Conservation (phyloP, 1,139 yeast genomes). For the Chernovozyma aurita region DNA sequence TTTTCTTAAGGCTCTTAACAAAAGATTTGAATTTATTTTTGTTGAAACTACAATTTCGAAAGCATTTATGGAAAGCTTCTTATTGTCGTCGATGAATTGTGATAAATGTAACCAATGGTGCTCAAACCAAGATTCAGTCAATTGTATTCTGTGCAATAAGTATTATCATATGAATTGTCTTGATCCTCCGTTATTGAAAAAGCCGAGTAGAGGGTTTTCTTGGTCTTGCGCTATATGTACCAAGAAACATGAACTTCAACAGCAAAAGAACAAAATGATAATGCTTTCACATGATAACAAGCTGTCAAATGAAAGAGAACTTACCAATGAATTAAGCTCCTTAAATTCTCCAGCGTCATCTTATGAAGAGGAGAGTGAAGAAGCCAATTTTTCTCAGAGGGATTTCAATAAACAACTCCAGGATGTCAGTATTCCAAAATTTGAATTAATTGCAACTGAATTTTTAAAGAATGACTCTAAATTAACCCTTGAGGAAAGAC, state of each 20-base stretch:
- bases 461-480: conserved; percentile 44
- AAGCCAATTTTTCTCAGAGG: background rate
- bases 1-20: conserved; percentile 59
- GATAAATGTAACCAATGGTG: conserved; percentile 84
- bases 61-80: conserved; percentile 59
- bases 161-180: conserved; percentile 79
- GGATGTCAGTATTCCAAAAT: conserved; percentile 35
- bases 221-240: conserved; percentile 91
- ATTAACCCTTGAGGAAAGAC: conserved; percentile 41
- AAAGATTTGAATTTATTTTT: conserved; percentile 69
- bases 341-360: conserved; percentile 14
- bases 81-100: conserved; percentile 53
- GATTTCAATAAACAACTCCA: conserved; percentile 8
- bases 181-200: conserved; percentile 75
- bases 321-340: conserved; percentile 21
- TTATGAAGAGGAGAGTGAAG: conserved; percentile 5
- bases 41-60: conserved; percentile 70
- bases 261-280: conserved; percentile 26
- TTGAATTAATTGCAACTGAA: conserved; percentile 56
- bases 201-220: conserved; percentile 84
- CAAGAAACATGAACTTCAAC: conserved; percentile 31
- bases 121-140: conserved; percentile 66
- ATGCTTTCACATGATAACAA: conserved; percentile 45
- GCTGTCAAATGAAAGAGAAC: conserved; percentile 34
- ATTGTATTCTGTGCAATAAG: conserved; percentile 72